A percentile compares a stretch with the other conserved stretches of the same genome.
phyloP scores from a whole-genome alignment of 805 yeast genomes.

The Torulaspora microellipsoides region DNA sequence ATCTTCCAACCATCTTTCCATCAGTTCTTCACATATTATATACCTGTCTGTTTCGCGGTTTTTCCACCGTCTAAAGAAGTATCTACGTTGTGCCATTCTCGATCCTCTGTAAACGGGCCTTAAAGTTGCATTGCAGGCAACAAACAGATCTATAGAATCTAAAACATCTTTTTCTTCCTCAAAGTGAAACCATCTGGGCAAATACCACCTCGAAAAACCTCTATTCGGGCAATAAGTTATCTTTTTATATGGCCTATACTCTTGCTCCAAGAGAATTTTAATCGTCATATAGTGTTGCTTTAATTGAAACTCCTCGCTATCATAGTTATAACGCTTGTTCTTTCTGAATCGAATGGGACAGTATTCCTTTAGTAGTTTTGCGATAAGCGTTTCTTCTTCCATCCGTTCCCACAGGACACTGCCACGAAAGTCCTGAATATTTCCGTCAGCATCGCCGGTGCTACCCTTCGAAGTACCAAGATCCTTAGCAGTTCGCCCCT shows the following conservation, averaged over 20 bases:
- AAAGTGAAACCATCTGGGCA: conserved; percentile 6
- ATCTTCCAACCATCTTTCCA: conserved; percentile 9
- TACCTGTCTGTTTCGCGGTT: conserved; percentile 7
- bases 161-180: conserved; percentile 9
- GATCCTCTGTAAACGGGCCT: conserved; percentile 9
- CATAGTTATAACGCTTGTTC: conserved; percentile 8
- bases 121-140: conserved; percentile 6
- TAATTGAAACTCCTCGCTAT: conserved; percentile 5
- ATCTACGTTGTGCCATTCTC: conserved; percentile 7
- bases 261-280: conserved; percentile 6
- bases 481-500: too few relatives aligned
- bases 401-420: conserved; percentile 3
- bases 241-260: conserved; percentile 3
- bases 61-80: conserved; percentile 9
- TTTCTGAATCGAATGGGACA: conserved; percentile 10
- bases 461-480: too few relatives aligned
- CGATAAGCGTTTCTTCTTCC: conserved; percentile 5
- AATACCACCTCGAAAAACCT: neutral
- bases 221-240: conserved; percentile 2
- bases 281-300: conserved; percentile 5
- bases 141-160: conserved; percentile 9
- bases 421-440: too few relatives aligned
- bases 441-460: too few relatives aligned
- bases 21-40: conserved; percentile 6
- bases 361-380: conserved; percentile 5